These are phyloP conservation scores for Trichosporon coremiiforme DNA, from an alignment of 1,284 basidiomycete genomes.

Conservation along the genomic window DNA sequence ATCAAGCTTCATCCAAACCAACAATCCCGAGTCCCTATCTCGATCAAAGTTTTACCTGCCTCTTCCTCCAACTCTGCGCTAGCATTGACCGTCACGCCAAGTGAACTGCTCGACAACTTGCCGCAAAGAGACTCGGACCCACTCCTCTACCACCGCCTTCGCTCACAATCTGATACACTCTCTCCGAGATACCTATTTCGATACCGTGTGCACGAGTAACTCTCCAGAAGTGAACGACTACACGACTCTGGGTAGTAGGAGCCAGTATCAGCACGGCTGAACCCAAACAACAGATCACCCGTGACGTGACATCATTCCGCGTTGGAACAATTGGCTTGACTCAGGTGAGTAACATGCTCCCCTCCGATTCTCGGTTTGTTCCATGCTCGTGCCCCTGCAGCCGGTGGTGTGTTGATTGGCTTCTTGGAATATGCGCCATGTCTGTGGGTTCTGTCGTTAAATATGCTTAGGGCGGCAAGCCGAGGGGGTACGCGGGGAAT, in stretches of 20 bases:
- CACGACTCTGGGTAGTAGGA: background rate
- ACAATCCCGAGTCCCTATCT: too few species aligned
- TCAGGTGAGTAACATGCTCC: background rate
- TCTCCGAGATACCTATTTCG: background rate
- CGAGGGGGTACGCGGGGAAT: background rate
- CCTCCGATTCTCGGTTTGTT: background rate
- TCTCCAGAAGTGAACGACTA: background rate
- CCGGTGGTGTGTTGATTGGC: background rate
- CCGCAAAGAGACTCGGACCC: background rate
- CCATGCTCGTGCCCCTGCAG: background rate
- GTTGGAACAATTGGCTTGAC: background rate
- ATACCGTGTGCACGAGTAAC: background rate
- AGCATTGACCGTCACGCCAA: background rate
- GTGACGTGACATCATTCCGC: background rate
- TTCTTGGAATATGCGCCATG: background rate
- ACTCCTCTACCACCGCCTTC: background rate
- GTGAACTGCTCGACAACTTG: background rate
- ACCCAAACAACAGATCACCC: conserved; percentile 9
- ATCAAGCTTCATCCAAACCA: background rate
- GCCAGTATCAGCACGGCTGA: background rate
- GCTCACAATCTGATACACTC: background rate
- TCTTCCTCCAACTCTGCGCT: background rate
- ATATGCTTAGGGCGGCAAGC: background rate
- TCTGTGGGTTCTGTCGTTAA: background rate
- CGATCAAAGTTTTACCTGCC: background rate